phyloP scores from a whole-genome alignment of 2,329 filamentous ascomycete genomes.

The Mollisiaceae sp. region DNA sequence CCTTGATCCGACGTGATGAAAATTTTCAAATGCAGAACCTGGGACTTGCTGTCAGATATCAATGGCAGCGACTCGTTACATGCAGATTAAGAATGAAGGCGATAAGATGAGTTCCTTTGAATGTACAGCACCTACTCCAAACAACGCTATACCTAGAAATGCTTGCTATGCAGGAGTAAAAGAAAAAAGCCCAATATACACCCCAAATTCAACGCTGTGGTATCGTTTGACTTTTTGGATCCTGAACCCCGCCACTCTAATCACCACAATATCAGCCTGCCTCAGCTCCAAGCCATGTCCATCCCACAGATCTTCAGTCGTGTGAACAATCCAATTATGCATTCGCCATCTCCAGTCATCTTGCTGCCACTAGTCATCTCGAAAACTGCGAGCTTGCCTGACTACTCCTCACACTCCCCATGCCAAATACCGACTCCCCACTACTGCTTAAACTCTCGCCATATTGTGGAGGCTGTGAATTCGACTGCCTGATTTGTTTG shows the following conservation, averaged over 20 bases:
- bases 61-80: too few relatives aligned
- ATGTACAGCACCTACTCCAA: background rate
- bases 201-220: background rate
- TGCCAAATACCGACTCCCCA: slow-evolving; percentile 4
- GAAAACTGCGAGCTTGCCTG: background rate
- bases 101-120: too few relatives aligned
- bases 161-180: background rate
- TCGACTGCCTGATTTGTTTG: slow-evolving; percentile 45
- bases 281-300: too few relatives aligned
- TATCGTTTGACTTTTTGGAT: too few relatives aligned
- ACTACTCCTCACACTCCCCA: background rate
- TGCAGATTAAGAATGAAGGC: too few relatives aligned
- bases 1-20: too few relatives aligned
- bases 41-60: too few relatives aligned
- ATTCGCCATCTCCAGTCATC: background rate
- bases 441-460: background rate
- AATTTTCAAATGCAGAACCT: too few relatives aligned
- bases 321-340: background rate
- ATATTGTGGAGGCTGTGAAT: slow-evolving; percentile 16
- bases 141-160: background rate
- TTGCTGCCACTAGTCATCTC: background rate
- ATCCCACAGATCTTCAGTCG: background rate
- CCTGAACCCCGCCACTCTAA: too few relatives aligned
- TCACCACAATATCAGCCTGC: too few relatives aligned
- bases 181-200: background rate